A percentile compares a stretch with the other conserved stretches of the same genome.
phyloP scores from a whole-genome alignment of 805 yeast species.

The Wickerhamomyces hampshirensis region DNA sequence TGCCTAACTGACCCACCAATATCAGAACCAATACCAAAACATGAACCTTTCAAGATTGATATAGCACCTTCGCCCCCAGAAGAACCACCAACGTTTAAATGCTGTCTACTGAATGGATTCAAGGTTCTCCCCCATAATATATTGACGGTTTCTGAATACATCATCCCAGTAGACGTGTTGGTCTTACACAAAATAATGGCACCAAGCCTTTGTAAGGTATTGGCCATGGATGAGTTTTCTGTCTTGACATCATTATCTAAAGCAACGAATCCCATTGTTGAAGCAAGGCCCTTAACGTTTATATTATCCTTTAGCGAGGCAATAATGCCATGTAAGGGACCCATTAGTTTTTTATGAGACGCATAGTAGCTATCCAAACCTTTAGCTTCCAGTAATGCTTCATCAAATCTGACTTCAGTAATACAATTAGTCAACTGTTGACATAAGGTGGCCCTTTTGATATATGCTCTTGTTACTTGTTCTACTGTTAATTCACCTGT shows the following conservation, averaged over 20 bases:
- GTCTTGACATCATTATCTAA: constrained; percentile 41
- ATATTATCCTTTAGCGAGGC: constrained; percentile 65
- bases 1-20: constrained; percentile 69
- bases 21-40: constrained; percentile 64
- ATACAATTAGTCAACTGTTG: constrained; percentile 60
- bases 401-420: constrained; percentile 58
- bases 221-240: constrained; percentile 43
- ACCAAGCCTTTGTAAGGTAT: constrained; percentile 29
- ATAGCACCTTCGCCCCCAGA: constrained; percentile 71
- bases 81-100: constrained; percentile 65
- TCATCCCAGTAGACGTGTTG: constrained; percentile 61
- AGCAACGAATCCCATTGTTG: constrained; percentile 58
- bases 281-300: constrained; percentile 45
- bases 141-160: constrained; percentile 53
- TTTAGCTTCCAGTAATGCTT: constrained; percentile 53
- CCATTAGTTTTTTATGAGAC: constrained; percentile 46
- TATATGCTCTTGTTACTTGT: constrained; percentile 18
- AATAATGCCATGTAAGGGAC: constrained; percentile 72
- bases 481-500: constrained; percentile 29
- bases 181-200: constrained; percentile 64
- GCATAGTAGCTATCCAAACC: constrained; percentile 49
- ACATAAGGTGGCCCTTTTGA: constrained; percentile 52
- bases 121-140: constrained; percentile 42
- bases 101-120: constrained; percentile 57
- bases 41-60: constrained; percentile 54